phyloP scores from a whole-genome alignment of 1,139 yeast species.

The Candida frijolesensis region DNA sequence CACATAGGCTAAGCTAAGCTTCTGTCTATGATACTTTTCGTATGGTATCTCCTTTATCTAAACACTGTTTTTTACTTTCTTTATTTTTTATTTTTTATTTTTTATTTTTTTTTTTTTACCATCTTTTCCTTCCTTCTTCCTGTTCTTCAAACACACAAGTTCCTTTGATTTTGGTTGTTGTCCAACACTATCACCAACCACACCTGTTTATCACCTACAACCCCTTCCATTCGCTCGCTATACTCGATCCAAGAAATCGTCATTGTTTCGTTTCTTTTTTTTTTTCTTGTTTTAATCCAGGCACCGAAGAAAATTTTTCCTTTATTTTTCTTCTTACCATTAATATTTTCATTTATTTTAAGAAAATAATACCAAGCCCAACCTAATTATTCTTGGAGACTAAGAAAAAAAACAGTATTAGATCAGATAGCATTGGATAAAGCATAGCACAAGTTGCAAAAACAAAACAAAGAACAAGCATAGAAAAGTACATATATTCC shows the following conservation, averaged over 20 bases:
- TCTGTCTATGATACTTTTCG: not conserved
- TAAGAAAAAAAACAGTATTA: not conserved
- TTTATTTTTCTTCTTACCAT: not conserved
- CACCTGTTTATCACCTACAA: not conserved
- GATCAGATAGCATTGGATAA: not conserved
- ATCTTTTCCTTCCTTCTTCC: too few relatives aligned
- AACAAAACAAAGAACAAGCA: not conserved
- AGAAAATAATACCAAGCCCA: too few relatives aligned
- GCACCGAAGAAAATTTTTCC: conserved; percentile 1
- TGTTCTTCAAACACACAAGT: not conserved
- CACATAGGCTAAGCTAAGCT: not conserved
- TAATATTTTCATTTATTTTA: too few relatives aligned
- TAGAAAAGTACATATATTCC: not conserved
- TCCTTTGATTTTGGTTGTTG: not conserved
- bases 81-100: not conserved
- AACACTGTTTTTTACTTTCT: not conserved
- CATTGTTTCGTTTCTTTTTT: not conserved
- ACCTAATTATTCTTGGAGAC: not conserved
- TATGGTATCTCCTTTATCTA: too few relatives aligned
- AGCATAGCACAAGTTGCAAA: not conserved
- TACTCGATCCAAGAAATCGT: not conserved
- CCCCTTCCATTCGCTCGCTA: not conserved
- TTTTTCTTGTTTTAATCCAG: not conserved
- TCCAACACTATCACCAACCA: not conserved
- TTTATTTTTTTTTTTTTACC: not conserved